Percentiles rank a stretch among this genome's conserved stretches.
These are phyloP conservation scores for Pleurotus platypus DNA, from an alignment of 768 basidiomycete genomes.

Conservation along the genomic window DNA sequence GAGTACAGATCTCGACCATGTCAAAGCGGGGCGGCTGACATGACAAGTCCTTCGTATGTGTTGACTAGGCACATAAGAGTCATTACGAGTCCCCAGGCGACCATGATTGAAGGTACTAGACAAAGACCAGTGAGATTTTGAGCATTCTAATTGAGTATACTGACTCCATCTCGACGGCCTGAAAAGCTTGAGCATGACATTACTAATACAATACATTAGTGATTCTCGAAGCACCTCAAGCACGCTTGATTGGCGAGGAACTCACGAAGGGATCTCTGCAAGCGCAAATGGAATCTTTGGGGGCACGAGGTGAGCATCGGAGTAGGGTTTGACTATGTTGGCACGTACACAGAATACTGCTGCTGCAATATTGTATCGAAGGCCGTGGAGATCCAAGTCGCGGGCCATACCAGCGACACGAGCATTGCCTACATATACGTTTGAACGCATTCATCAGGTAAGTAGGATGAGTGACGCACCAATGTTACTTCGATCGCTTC, in stretches of 20 bases:
- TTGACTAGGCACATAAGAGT: slow-evolving; percentile 21
- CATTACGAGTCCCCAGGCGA: slow-evolving; percentile 19
- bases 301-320: not conserved
- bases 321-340: not conserved
- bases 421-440: slow-evolving; percentile 30
- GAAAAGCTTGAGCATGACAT: slow-evolving; percentile 20
- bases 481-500: slow-evolving; percentile 4
- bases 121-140: not conserved
- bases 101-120: slow-evolving; percentile 19
- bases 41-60: slow-evolving; percentile 19
- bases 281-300: slow-evolving; percentile 23
- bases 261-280: slow-evolving; percentile 23
- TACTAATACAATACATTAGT: slow-evolving; percentile 10
- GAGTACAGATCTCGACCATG: slow-evolving; percentile 16
- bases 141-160: slow-evolving; percentile 3
- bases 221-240: not conserved
- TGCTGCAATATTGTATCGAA: slow-evolving; percentile 21
- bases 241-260: not conserved
- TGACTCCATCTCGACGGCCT: slow-evolving; percentile 23
- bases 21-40: slow-evolving; percentile 15
- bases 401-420: slow-evolving; percentile 35
- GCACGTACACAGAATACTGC: slow-evolving; percentile 23
- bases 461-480: not conserved
- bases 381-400: slow-evolving; percentile 25
- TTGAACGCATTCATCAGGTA: not conserved